These are phyloP conservation scores for Melampsora occidentalis DNA, from an alignment of 1,284 basidiomycete genomes.

Conservation along the genomic window DNA sequence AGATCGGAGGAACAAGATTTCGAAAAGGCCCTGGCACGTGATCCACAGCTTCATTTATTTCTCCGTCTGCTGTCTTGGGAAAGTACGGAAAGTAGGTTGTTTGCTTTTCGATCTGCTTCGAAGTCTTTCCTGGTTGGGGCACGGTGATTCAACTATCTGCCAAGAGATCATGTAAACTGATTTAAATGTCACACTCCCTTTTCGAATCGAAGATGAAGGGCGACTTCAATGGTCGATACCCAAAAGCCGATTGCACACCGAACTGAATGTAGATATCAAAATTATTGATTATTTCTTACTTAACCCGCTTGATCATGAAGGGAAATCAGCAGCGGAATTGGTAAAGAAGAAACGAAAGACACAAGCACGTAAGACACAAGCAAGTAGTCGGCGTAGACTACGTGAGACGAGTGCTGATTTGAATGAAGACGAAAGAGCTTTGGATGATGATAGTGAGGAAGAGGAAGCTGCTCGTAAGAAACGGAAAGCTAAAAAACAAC, in stretches of 20 bases:
- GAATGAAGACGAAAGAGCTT: constrained; percentile 12
- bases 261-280: constrained; percentile 64
- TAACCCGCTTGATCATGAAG: constrained; percentile 70
- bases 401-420: not conserved
- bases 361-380: constrained; percentile 54
- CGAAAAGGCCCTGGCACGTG: constrained; percentile 70
- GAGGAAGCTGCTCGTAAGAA: not conserved
- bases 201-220: constrained; percentile 7
- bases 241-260: constrained; percentile 62
- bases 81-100: constrained; percentile 58
- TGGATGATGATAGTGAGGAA: constrained; percentile 18
- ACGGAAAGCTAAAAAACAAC: constrained; percentile 24
- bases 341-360: constrained; percentile 64
- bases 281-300: constrained; percentile 74
- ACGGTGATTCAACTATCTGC: constrained; percentile 22
- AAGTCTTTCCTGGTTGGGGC: constrained; percentile 8
- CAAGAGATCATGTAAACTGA: constrained; percentile 33
- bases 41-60: constrained; percentile 74
- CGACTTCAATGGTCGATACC: constrained; percentile 67
- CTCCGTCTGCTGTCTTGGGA: constrained; percentile 57
- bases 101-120: not conserved
- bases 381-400: not conserved
- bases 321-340: constrained; percentile 67
- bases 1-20: constrained; percentile 71
- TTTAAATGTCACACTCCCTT: constrained; percentile 36